Percentiles rank a stretch among this genome's conserved stretches.
Conservation (phyloP, 257 asterid genomes). For the Thymus mandschuricus region DNA sequence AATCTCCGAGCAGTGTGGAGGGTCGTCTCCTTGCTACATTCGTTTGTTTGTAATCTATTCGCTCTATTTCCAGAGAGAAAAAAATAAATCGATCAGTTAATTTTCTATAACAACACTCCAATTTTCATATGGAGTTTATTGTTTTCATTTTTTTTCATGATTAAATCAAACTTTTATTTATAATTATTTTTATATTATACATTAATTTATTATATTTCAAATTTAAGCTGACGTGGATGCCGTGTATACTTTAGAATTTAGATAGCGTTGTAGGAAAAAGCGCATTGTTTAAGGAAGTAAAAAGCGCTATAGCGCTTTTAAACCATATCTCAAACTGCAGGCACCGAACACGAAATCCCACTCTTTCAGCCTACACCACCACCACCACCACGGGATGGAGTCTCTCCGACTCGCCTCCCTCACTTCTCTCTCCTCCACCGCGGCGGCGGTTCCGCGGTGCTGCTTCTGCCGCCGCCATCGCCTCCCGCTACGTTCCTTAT, state of each 20-base stretch:
- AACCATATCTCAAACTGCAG: slow-evolving; percentile 35
- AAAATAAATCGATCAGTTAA: too few species aligned
- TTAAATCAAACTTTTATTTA: too few species aligned
- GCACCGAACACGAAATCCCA: slow-evolving; percentile 19
- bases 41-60: too few species aligned
- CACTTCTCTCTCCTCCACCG: slow-evolving; percentile 61
- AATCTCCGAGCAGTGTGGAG: too few species aligned
- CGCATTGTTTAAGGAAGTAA: too few species aligned
- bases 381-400: slow-evolving; percentile 57
- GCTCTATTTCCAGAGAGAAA: too few species aligned
- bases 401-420: slow-evolving; percentile 78
- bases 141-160: too few species aligned
- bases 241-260: not conserved
- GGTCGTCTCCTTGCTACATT: too few species aligned
- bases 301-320: slow-evolving; percentile 17
- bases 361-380: slow-evolving; percentile 21
- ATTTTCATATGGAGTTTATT: too few species aligned
- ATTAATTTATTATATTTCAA: too few species aligned
- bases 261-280: not conserved
- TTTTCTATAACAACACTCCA: too few species aligned
- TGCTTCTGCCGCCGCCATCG: slow-evolving; percentile 39
- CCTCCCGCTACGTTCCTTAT: slow-evolving; percentile 48
- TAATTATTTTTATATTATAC: too few species aligned
- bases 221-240: not conserved
- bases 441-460: slow-evolving; percentile 44